Evolutionary conservation across 208 protist species (phyloP), one percentile per base, ranked within the genome.

Genomic region (Leishmania aethiopica): DNA sequence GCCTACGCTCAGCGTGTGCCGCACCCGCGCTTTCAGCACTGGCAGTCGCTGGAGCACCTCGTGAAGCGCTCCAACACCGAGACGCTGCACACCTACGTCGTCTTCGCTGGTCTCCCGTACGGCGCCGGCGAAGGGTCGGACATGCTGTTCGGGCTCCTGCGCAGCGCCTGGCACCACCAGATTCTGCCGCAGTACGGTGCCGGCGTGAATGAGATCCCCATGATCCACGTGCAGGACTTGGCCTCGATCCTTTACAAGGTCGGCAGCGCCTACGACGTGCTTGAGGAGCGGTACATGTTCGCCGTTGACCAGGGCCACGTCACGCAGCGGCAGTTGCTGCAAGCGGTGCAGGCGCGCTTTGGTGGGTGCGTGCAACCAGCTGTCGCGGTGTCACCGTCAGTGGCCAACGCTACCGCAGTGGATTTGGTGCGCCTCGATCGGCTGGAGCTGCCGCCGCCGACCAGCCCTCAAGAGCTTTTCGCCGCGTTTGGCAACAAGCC

Each of bases 151-250:
- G 86, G 92, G 35, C 73, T 95, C 13, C 75, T 98, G 60, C 91
- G 92, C 60, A 66, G 85, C 15, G 98, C 95, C 22, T 98, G 94
- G 95, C 78, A 91, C n/a, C 89, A 96, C 70, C 74, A 89, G 35
- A 64, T 73, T 25, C 75, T 99, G 28, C 90, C 87, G 28, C 86
- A 92, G 51, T 97, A 96, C 79, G 93, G 96, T 17, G 71, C 88
- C 74, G 97, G 97, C 40, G 82, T 86, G 55, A 98, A 99, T 81
- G 81, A 90, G 42, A 82, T 99, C 42, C 96, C 98, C 22, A 97
- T 96, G 83, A 98, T 99, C 67, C 97, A 99, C 85, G 93, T 98
- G 5, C 83, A 94, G 60, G 98, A 99, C 84, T 86, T 99, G 25
- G 91, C 95, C 32, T 84, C 81, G 4, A 90, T 97, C 32, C 81